Evolutionary conservation across 257 asterid species (phyloP).

Genomic region (Solanum ossicruentum): DNA sequence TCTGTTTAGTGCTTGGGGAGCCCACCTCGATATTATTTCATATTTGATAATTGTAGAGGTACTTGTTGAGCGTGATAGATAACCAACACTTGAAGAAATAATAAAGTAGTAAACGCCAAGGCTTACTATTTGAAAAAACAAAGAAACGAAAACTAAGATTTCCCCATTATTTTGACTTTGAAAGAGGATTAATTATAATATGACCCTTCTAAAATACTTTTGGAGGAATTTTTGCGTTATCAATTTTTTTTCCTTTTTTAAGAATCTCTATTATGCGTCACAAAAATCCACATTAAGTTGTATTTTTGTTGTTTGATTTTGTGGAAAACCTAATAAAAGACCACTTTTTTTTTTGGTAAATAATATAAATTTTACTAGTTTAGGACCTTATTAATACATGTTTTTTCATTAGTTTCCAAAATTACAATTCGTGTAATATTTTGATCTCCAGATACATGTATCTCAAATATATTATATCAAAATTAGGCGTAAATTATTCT

Average conservation of each 20-base stretch:
- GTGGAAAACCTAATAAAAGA: not conserved
- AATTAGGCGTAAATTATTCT: too few relatives aligned
- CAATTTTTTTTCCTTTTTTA: not conserved
- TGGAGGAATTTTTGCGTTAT: not conserved
- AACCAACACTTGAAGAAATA: not conserved
- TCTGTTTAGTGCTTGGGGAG: not conserved
- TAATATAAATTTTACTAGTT: too few relatives aligned
- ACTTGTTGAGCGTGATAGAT: not conserved
- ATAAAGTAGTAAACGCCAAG: not conserved
- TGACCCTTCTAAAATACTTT: not conserved
- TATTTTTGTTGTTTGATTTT: not conserved
- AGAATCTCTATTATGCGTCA: not conserved
- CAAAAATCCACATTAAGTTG: not conserved
- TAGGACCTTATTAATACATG: too few relatives aligned
- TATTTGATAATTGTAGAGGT: not conserved
- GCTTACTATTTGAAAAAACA: not conserved
- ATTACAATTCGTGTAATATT: too few relatives aligned
- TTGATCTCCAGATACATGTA: too few relatives aligned
- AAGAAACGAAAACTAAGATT: not conserved
- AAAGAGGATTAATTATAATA: not conserved
- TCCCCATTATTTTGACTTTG: not conserved
- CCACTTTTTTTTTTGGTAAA: not conserved
- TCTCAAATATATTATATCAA: too few relatives aligned
- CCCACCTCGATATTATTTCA: not conserved
- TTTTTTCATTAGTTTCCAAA: too few relatives aligned